Percentiles rank a stretch among this genome's conserved stretches.
phyloP scores from a whole-genome alignment of 768 basidiomycete genomes.

The Crucibulum laeve region DNA sequence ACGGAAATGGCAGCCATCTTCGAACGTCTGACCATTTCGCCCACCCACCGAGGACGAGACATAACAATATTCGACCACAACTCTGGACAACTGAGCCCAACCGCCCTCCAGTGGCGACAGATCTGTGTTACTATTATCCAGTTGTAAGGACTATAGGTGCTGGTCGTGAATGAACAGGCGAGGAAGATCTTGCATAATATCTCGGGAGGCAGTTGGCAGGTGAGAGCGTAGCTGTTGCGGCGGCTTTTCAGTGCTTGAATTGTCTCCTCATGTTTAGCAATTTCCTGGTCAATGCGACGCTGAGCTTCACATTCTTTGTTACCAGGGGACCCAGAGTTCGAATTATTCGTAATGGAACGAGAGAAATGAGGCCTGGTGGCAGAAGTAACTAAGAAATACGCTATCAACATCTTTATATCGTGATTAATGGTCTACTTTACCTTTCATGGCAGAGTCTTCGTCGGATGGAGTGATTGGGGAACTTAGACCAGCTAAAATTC shows the following conservation, averaged over 20 bases:
- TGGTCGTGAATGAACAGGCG: slow-evolving; percentile 10
- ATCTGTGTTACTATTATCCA: slow-evolving; percentile 37
- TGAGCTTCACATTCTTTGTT: slow-evolving; percentile 17
- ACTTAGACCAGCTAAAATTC: slow-evolving; percentile 28
- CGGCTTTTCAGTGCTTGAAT: slow-evolving; percentile 28
- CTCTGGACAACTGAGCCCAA: slow-evolving; percentile 33
- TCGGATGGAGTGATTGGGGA: slow-evolving; percentile 5
- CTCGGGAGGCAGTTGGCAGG: slow-evolving; percentile 38
- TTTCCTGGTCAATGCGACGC: slow-evolving; percentile 31
- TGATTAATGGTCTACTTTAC: neutral
- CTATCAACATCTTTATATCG: neutral
- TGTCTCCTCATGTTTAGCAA: slow-evolving; percentile 24
- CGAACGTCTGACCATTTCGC: slow-evolving; percentile 41
- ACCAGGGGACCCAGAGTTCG: slow-evolving; percentile 9
- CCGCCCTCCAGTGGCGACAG: slow-evolving; percentile 38
- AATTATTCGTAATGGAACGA: slow-evolving; percentile 4
- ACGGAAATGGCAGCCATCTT: slow-evolving; percentile 32
- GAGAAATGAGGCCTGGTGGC: slow-evolving; percentile 11
- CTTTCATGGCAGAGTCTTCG: neutral
- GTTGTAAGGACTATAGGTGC: slow-evolving; percentile 9
- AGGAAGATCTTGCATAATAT: slow-evolving; percentile 34
- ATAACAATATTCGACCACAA: slow-evolving; percentile 38
- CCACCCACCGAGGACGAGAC: slow-evolving; percentile 26
- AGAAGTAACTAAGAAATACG: neutral
- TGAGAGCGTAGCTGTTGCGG: slow-evolving; percentile 31